Evolutionary conservation across 345 rosid species (phyloP), one percentile per base, ranked within the genome.

Genomic region (Trapa incisa): DNA sequence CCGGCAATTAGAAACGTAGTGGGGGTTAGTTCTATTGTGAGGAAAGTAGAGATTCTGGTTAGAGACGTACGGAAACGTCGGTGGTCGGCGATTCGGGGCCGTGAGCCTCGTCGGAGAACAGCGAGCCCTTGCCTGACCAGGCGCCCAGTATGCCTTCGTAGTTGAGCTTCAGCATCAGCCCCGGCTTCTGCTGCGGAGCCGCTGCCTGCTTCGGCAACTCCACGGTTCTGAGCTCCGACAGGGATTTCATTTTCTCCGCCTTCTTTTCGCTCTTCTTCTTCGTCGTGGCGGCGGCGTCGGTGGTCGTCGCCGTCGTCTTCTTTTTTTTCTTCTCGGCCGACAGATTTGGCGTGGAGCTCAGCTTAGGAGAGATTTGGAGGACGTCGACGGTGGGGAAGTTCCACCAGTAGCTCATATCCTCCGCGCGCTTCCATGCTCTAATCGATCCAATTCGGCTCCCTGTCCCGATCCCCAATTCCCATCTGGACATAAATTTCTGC

Each of bases 61-160:
- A 75, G 76, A 75, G 64, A 86, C 96, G 65, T 89, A 89, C 96
- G 71, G 87, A 78, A 69, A 85, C 84, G 69, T 87, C 96, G 33
- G 52, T 71, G 45, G 87, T 88, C 6, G 81, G 62, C 47, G 54
- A 75, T 48, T 83, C 83, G 36, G 86, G 61, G 17, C 74, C 79
- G 16, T 82, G 65, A 2, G 75, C 42, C 29, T 85, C 90, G 6
- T 84, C 92, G 43, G 92, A 29, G 70, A 87, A 87, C 11, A 97
- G 95, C 39, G 77, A 82, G 3, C 77, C 86, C 17, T 83, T 81
- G 74, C 80, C 87, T 29, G 91, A 84, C 99, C 97, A 94, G 32
- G 86, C 89, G 5, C 74, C 82, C 65, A 85, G 68, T 37, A 94
- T 85, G 60, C 79, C 82, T 35, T 94, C 86, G 83, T 87, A 91